These are phyloP conservation scores for Sporisorium exsertum DNA, from an alignment of 1,284 basidiomycete genomes.

Conservation along the genomic window DNA sequence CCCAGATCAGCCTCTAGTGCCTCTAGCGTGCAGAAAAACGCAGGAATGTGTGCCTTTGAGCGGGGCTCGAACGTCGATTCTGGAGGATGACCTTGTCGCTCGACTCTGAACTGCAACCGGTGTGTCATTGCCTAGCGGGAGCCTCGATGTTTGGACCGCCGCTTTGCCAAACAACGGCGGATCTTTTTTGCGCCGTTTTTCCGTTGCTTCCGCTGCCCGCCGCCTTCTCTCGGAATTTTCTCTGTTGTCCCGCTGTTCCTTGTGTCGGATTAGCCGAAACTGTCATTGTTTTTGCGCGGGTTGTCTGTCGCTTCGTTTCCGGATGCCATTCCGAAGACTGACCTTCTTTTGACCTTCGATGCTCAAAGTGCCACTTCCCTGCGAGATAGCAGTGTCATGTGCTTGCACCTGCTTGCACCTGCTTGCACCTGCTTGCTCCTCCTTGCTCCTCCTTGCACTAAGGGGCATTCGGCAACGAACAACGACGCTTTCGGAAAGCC, in stretches of 20 bases:
- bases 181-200: not conserved
- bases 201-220: not conserved
- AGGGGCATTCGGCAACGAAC: too few relatives aligned
- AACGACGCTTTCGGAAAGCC: not conserved
- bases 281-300: not conserved
- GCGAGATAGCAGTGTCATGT: not conserved
- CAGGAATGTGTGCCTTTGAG: not conserved
- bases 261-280: conserved; percentile 1
- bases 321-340: not conserved
- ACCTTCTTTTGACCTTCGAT: not conserved
- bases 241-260: not conserved
- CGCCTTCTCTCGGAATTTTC: not conserved
- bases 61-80: not conserved
- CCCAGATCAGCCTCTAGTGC: not conserved
- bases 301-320: not conserved
- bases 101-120: not conserved
- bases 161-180: not conserved
- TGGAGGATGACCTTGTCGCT: not conserved
- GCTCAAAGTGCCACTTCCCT: not conserved
- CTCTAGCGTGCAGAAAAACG: too few relatives aligned
- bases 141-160: not conserved
- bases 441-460: too few relatives aligned
- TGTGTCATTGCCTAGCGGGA: not conserved
- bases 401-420: not conserved
- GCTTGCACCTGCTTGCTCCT: too few relatives aligned